Evolutionary conservation across 2,329 filamentous ascomycete species (phyloP).

Genomic region (Dactylellina haptotyla): DNA sequence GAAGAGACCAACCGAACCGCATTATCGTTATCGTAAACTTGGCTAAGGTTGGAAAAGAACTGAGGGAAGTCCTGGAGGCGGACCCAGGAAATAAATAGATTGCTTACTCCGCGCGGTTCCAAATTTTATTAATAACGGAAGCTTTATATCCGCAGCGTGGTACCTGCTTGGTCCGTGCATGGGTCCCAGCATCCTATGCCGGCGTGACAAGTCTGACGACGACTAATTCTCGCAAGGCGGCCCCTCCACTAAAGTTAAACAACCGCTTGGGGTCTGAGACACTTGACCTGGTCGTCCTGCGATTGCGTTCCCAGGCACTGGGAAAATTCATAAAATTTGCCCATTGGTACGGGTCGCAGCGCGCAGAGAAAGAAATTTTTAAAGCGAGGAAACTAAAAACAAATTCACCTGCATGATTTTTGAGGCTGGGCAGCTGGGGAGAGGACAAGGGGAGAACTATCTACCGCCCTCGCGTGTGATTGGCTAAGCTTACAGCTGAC

Average conservation of each 20-base stretch:
- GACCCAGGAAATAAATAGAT: slow-evolving; percentile 30
- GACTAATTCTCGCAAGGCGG: slow-evolving; percentile 44
- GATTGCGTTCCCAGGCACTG: slow-evolving; percentile 36
- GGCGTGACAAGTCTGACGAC: slow-evolving; percentile 26
- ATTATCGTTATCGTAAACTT: slow-evolving; percentile 22
- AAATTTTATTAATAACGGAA: slow-evolving; percentile 37
- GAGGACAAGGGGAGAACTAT: not conserved
- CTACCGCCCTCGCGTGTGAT: slow-evolving; percentile 13
- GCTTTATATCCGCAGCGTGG: slow-evolving; percentile 31
- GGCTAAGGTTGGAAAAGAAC: not conserved
- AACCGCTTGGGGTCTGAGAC: slow-evolving; percentile 13
- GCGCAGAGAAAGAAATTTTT: not conserved
- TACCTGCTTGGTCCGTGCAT: slow-evolving; percentile 31
- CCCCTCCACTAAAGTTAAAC: slow-evolving; percentile 2
- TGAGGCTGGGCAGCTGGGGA: slow-evolving; percentile 23
- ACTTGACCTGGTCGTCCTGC: slow-evolving; percentile 6
- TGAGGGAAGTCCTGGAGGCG: not conserved
- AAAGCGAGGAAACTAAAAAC: too few relatives aligned
- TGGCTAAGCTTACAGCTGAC: slow-evolving; percentile 33
- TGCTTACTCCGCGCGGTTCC: slow-evolving; percentile 16
- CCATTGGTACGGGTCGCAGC: slow-evolving; percentile 37
- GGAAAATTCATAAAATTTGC: slow-evolving; percentile 12
- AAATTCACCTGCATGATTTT: slow-evolving; percentile 6
- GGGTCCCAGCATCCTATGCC: slow-evolving; percentile 14
- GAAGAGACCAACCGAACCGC: slow-evolving; percentile 25